These are phyloP conservation scores for Mollisia scopiformis DNA, from an alignment of 2,329 filamentous ascomycete species.

Conservation along the genomic window DNA sequence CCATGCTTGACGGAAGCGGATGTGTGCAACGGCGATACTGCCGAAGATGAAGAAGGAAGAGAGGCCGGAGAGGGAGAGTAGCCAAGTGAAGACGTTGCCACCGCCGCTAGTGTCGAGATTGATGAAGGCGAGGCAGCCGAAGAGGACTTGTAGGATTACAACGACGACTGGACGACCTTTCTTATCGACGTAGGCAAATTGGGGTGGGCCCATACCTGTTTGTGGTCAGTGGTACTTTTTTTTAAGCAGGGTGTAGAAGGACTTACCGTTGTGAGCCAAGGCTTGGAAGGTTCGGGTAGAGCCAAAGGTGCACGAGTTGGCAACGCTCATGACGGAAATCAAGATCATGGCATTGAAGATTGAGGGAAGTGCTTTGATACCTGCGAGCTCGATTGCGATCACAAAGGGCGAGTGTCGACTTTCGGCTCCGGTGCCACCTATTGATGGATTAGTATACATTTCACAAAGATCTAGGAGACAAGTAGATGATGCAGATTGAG, in stretches of 20 bases:
- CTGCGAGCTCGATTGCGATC: slow-evolving; percentile 65
- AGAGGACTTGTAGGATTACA: slow-evolving; percentile 47
- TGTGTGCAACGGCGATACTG: slow-evolving; percentile 65
- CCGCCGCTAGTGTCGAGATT: slow-evolving; percentile 45
- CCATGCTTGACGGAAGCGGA: slow-evolving; percentile 67
- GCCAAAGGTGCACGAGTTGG: slow-evolving; percentile 63
- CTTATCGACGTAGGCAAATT: slow-evolving; percentile 59
- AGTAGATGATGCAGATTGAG: too few species aligned
- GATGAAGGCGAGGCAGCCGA: slow-evolving; percentile 52
- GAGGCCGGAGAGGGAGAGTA: slow-evolving; percentile 63
- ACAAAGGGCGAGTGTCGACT: slow-evolving; percentile 49
- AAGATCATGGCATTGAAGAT: slow-evolving; percentile 72
- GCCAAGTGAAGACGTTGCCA: slow-evolving; percentile 59
- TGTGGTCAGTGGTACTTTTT: slow-evolving; percentile 34
- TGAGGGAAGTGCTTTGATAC: slow-evolving; percentile 65
- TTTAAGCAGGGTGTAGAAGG: background rate
- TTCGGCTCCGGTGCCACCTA: slow-evolving; percentile 23
- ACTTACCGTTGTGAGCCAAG: slow-evolving; percentile 60
- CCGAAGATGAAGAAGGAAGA: slow-evolving; percentile 66
- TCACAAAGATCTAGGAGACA: too few species aligned
- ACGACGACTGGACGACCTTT: slow-evolving; percentile 56
- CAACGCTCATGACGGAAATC: slow-evolving; percentile 67
- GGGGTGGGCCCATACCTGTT: slow-evolving; percentile 57
- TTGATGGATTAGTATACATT: too few species aligned
- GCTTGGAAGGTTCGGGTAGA: slow-evolving; percentile 72